Percentiles rank a stretch among this genome's conserved stretches.
These are phyloP conservation scores for Fusarium ambrosium DNA, from an alignment of 2,329 filamentous ascomycete genomes.

Conservation along the genomic window DNA sequence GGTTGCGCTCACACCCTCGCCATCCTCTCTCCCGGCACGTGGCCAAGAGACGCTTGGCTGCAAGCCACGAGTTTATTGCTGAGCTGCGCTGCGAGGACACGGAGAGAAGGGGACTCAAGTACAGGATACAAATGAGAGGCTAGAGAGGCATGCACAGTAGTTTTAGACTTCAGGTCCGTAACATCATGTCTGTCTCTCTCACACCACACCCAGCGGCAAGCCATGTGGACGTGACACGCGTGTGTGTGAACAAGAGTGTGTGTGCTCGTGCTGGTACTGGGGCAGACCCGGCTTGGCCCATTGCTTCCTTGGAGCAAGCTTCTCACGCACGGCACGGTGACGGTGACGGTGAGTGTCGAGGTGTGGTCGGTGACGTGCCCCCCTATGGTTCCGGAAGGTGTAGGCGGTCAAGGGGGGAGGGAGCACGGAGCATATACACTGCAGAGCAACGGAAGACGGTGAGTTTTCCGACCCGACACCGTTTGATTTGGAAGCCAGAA, in stretches of 20 bases:
- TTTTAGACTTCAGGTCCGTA: neutral
- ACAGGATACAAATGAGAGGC: slow-evolving; percentile 22
- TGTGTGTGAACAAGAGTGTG: neutral
- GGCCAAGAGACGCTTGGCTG: slow-evolving; percentile 36
- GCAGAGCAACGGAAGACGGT: neutral
- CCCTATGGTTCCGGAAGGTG: neutral
- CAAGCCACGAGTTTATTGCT: slow-evolving; percentile 28
- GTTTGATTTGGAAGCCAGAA: slow-evolving; percentile 1
- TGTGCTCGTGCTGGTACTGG: neutral
- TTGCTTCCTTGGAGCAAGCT: neutral
- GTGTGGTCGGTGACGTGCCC: slow-evolving; percentile 28
- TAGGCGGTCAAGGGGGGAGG: neutral
- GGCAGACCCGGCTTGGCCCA: neutral
- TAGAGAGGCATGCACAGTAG: neutral
- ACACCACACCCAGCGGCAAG: neutral
- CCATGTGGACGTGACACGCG: slow-evolving; percentile 8
- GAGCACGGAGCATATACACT: neutral
- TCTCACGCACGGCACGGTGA: slow-evolving; percentile 6
- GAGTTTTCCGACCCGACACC: neutral
- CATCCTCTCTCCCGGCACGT: slow-evolving; percentile 33
- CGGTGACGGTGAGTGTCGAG: slow-evolving; percentile 9
- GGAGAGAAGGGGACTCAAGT: slow-evolving; percentile 30
- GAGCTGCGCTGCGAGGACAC: neutral
- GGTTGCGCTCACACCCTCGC: slow-evolving; percentile 30
- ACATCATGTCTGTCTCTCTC: neutral